Evolutionary conservation across 495 filamentous ascomycete genomes (phyloP), one percentile per base, ranked within the genome.

Genomic region (Aspergillus incahuasiensis): DNA sequence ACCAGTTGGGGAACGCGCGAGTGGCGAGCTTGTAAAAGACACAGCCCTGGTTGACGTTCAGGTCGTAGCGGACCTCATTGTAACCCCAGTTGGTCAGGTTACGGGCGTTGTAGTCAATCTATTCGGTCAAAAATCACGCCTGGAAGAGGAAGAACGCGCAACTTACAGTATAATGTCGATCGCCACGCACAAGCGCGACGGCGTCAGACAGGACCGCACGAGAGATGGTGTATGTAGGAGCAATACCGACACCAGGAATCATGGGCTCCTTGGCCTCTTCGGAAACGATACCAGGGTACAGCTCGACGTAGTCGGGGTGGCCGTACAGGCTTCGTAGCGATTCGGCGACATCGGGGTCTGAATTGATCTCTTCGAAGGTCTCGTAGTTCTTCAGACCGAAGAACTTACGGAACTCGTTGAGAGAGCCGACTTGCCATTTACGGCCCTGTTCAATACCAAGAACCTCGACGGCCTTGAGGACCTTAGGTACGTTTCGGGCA

Each of bases 1-100:
- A 92, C 65, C 85, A 82, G 58, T 86, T 81, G 2, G 90, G 90
- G 78, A 95, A 91, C 2, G 89, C 86, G 19, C 87, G 79, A 45
- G 86, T 71, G 48, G 90, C 85, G 49, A 95, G 76, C 74, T 92
- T 95, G 74, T 92, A 92, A 67, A 92, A 85, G 4, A 92, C 87
- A 58, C 86, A 90, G 19, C 90, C 90, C 62, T 92, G 83, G 63
- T 91, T 83, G 62, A 91, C 71, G 62, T 84, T 88, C 19, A 79
- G 68, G 66, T 90, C 85, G 49, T 86, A 88, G 21, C 86, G 82
- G n/a, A 79, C 80, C 67, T 90, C 86, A 55, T 82, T 83, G 70
- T 83, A 88, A 61, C 83, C 83, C 83, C 84, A 86, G 71, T 89
- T 94, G 24, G 92, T 97, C 40, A 96, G 75, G 60, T 85, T 85